phyloP scores from a whole-genome alignment of 208 protist genomes.

The Herpetomonas tarakana region DNA sequence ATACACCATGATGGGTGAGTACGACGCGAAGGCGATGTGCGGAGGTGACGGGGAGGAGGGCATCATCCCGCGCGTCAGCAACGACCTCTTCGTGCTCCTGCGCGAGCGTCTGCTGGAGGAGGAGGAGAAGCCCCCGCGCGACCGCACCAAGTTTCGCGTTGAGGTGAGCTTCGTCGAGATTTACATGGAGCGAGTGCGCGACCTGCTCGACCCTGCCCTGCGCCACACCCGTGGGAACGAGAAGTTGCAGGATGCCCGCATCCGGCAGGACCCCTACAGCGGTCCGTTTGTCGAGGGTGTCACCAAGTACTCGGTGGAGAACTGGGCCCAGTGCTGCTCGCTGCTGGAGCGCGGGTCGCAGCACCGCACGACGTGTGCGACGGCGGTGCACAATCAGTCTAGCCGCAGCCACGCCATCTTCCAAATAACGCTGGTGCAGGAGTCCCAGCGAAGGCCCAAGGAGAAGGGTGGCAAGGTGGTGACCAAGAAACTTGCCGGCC shows the following conservation, averaged over 20 bases:
- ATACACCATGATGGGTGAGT: conserved; percentile 91
- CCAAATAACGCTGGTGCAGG: conserved; percentile 66
- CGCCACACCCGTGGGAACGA: conserved; percentile 73
- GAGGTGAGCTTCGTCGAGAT: conserved; percentile 97
- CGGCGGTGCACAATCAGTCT: conserved; percentile 87
- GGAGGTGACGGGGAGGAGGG: conserved; percentile 84
- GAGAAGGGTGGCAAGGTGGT: conserved; percentile 61
- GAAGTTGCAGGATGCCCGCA: conserved; percentile 83
- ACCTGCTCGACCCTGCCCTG: conserved; percentile 91
- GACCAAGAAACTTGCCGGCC: conserved; percentile 64
- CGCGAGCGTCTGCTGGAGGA: conserved; percentile 53
- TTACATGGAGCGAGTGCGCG: conserved; percentile 96
- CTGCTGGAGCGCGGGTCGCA: conserved; percentile 88
- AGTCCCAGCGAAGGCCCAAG: conserved; percentile 61
- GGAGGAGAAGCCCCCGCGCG: conserved; percentile 18
- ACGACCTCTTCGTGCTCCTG: conserved; percentile 85
- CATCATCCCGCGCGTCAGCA: conserved; percentile 90
- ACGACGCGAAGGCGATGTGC: conserved; percentile 62
- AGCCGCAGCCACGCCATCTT: conserved; percentile 91
- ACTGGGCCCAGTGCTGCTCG: conserved; percentile 81
- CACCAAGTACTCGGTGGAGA: conserved; percentile 88
- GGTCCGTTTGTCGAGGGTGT: conserved; percentile 88
- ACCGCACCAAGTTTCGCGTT: conserved; percentile 66
- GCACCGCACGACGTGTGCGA: conserved; percentile 92
- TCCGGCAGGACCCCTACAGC: conserved; percentile 83